Base-by-base conservation (phyloP, 2,329 filamentous ascomycete genomes). In the Fusarium secorum region DNA sequence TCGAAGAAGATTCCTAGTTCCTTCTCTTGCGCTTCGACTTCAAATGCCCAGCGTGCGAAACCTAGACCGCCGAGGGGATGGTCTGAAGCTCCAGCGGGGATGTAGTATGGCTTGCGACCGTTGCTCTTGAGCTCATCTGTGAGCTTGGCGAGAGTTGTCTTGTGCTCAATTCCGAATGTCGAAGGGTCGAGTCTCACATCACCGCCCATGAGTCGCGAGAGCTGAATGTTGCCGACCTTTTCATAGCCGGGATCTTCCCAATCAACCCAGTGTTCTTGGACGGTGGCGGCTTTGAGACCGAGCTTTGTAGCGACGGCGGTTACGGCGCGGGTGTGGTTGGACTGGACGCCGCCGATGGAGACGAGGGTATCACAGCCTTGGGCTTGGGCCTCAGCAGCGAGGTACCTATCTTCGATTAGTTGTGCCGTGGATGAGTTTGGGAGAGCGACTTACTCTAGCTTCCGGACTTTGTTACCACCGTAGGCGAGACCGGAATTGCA, bases 211-310 rank as follows among this genome's bases (percentile, higher is more conserved):
- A 92, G 83, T 2, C 89, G 84, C 5, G 88, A 90, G 5, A 93
- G 84, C 80, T 93, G 89, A 70, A 93, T 90, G 81, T 93, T 93
- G 68, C 91, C 91, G 11, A 91, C 90, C 70, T 84, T 85, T 24
- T 86, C 86, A 76, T 92, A 92, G 13, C 84, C 85, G 3, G 83
- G 78, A 69, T 90, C 88, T 1, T 81, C 77, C 85, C 87, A 89
- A 39, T 89, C 85, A 0, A 92, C 90, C 90, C 90, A 92, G 76
- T 90, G 84, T 79, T 92, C 90, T 79, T 92, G 90, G 1, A 91
- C 85, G 0, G 76, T 78, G 68, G 86, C 82, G 49, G 83, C 83
- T 67, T 86, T 83, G 26, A 92, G 82, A 0, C 89, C 89, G 2
- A 88, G 79, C 49, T 85, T 84, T 26, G 86, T 83, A 1, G 89